A percentile compares a stretch with the other conserved stretches of the same genome.
These are phyloP conservation scores for Papiliotrema flavescens DNA, from an alignment of 1,284 basidiomycete genomes.

Conservation along the genomic window DNA sequence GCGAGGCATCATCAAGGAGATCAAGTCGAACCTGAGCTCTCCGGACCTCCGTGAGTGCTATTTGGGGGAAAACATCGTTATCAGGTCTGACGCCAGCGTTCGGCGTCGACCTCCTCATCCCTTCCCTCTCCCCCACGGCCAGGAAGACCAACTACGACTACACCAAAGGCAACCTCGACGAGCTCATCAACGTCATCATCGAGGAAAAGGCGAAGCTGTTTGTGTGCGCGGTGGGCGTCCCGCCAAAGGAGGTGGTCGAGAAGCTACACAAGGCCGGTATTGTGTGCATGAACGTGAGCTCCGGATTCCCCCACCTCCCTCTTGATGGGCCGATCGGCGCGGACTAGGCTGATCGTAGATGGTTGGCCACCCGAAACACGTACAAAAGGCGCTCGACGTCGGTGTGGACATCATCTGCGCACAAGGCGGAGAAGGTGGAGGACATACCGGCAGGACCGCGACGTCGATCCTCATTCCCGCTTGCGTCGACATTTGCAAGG, in stretches of 20 bases:
- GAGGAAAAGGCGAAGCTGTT: conserved; percentile 77
- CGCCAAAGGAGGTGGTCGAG: conserved; percentile 71
- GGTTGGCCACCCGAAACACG: conserved; percentile 86
- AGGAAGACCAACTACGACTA: conserved; percentile 68
- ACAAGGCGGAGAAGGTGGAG: conserved; percentile 79
- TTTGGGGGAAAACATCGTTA: neutral
- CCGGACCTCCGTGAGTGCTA: conserved; percentile 33
- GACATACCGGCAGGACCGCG: conserved; percentile 51
- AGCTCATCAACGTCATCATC: conserved; percentile 79
- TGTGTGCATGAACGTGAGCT: conserved; percentile 72
- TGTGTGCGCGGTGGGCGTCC: conserved; percentile 75
- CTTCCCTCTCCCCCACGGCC: conserved; percentile 73
- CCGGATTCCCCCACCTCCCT: neutral
- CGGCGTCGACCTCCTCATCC: conserved; percentile 80
- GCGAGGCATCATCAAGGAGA: conserved; percentile 60
- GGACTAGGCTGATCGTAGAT: conserved; percentile 53
- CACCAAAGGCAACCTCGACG: conserved; percentile 65
- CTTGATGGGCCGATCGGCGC: neutral
- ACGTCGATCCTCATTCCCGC: conserved; percentile 55
- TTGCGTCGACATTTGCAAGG: conserved; percentile 74
- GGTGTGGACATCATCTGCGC: conserved; percentile 86
- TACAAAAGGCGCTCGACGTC: conserved; percentile 68
- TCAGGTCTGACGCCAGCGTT: conserved; percentile 58
- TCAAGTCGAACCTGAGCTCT: conserved; percentile 63
- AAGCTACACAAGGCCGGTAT: conserved; percentile 75